phyloP scores from a whole-genome alignment of 2,329 filamentous ascomycete species.

The Aspergillus sojae region DNA sequence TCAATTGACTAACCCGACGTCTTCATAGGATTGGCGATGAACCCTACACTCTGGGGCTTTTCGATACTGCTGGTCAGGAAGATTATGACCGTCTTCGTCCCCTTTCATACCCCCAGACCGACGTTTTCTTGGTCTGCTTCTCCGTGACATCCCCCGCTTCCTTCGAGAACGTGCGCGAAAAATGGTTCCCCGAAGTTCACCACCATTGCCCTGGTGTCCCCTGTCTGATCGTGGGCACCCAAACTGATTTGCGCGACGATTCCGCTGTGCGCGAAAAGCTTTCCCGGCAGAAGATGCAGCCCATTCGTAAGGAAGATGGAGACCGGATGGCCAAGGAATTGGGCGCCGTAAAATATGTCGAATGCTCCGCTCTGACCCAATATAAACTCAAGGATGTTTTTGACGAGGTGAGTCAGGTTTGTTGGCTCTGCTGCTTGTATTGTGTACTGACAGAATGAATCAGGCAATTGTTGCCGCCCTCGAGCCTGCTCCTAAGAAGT shows the following conservation, averaged over 20 bases:
- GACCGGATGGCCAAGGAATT: constrained; percentile 96
- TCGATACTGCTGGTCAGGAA: constrained; percentile 98
- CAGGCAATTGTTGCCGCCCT: constrained; percentile 94
- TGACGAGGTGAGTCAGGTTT: constrained; percentile 74
- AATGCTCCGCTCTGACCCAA: constrained; percentile 96
- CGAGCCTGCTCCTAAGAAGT: constrained; percentile 84
- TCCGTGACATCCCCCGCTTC: constrained; percentile 96
- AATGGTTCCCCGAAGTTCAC: constrained; percentile 98
- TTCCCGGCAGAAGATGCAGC: constrained; percentile 92
- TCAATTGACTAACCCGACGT: constrained; percentile 9
- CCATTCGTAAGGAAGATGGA: constrained; percentile 88
- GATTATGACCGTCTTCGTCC: constrained; percentile 98
- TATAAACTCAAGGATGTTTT: constrained; percentile 99
- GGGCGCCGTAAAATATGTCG: constrained; percentile 97
- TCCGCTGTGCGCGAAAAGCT: constrained; percentile 85
- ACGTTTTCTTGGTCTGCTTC: constrained; percentile 98
- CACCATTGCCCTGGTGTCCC: constrained; percentile 98
- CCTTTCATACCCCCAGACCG: constrained; percentile 95
- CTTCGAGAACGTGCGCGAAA: constrained; percentile 98
- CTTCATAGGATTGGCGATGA: constrained; percentile 89
- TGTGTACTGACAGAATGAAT: constrained; percentile 7
- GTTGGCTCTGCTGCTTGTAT: not conserved
- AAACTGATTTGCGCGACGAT: constrained; percentile 94
- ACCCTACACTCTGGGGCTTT: constrained; percentile 94
- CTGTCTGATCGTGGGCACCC: constrained; percentile 95